These are phyloP conservation scores for Cercophora sp. DNA, from an alignment of 495 filamentous ascomycete species.

Conservation along the genomic window DNA sequence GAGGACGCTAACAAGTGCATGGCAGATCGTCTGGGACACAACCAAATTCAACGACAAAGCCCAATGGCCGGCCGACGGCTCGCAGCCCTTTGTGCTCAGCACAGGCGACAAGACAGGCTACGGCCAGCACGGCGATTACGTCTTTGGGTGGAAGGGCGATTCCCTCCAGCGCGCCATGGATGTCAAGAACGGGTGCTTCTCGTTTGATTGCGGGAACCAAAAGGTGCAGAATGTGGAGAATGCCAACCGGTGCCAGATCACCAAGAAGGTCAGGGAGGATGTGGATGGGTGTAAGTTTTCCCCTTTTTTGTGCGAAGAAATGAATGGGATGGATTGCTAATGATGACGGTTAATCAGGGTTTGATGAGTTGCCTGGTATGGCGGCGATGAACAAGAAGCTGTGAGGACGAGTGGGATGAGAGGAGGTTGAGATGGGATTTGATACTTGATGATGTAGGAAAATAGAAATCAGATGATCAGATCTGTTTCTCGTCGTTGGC, in stretches of 20 bases:
- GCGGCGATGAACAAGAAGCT: too few relatives aligned
- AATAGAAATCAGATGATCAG: too few relatives aligned
- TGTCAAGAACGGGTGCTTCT: slow-evolving; percentile 16
- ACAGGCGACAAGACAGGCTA: slow-evolving; percentile 42
- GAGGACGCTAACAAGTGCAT: not conserved
- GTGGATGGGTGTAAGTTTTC: slow-evolving; percentile 45
- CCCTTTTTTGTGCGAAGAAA: too few relatives aligned
- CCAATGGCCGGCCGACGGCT: slow-evolving; percentile 38
- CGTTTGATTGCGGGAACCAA: slow-evolving; percentile 26
- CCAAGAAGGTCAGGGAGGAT: slow-evolving; percentile 35
- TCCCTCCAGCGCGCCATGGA: slow-evolving; percentile 42
- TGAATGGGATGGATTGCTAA: too few relatives aligned
- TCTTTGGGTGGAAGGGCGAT: slow-evolving; percentile 46
- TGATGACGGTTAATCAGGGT: too few relatives aligned
- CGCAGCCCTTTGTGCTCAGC: slow-evolving; percentile 45
- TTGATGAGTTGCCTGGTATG: not conserved
- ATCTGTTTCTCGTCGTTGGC: too few relatives aligned
- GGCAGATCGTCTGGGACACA: slow-evolving; percentile 15
- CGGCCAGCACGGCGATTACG: slow-evolving; percentile 46
- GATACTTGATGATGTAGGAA: too few relatives aligned
- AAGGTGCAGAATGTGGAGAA: slow-evolving; percentile 33
- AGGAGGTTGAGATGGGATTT: too few relatives aligned
- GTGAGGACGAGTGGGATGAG: too few relatives aligned
- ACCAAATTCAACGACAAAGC: slow-evolving; percentile 33
- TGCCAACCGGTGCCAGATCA: slow-evolving; percentile 37